Base-by-base conservation (phyloP, 352 stramenopile genomes). In the Ochromonadaceae sp. region DNA sequence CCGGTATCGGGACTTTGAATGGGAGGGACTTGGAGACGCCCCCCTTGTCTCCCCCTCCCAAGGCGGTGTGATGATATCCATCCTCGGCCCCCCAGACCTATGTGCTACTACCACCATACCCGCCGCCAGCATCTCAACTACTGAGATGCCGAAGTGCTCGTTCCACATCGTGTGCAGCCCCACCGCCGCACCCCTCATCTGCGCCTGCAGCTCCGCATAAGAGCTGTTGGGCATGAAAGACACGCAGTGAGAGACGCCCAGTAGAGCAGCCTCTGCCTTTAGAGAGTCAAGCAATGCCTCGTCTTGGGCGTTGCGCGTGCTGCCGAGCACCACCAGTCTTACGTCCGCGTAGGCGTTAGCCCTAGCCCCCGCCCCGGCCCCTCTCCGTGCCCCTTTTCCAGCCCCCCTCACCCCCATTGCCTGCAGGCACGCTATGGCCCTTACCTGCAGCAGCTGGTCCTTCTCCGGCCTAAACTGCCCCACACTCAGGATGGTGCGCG, bases 101-200 rank as follows among this genome's bases (percentile, higher is more conserved):
- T 99, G 95, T 3, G 93, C 95, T 5, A 99, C 76, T 0, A 90
- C 81, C 0, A 98, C 74, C 58, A 98, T 74, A 12, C 92, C 92
- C 0, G 92, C 87, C 9, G 92, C 86, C 88, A 98, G 97, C 89
- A 98, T 98, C 78, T 99, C 95, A 42, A 99, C 95, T 34, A 98
- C 89, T 49, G 90, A 91, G 72, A 99, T 99, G 7, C 95, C 95
- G 80, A 99, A 99, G 75, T 99, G 95, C 74, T 99, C 95, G 62
- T 98, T 97, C 78, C 91, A 96, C 95, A 99, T 99, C 15, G 92
- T 98, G 77, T 99, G 95, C 5, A 99, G 70, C 2, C 95, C 95
- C 22, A 98, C 84, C 30, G 63, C 12, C 59, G 85, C 81, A 39
- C 70, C 78, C 4, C 73, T 71, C 22, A 98, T 71, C 49, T 83